Evolutionary conservation across 2,329 filamentous ascomycete genomes (phyloP).

Genomic region (Penicillium psychrosexuale): DNA sequence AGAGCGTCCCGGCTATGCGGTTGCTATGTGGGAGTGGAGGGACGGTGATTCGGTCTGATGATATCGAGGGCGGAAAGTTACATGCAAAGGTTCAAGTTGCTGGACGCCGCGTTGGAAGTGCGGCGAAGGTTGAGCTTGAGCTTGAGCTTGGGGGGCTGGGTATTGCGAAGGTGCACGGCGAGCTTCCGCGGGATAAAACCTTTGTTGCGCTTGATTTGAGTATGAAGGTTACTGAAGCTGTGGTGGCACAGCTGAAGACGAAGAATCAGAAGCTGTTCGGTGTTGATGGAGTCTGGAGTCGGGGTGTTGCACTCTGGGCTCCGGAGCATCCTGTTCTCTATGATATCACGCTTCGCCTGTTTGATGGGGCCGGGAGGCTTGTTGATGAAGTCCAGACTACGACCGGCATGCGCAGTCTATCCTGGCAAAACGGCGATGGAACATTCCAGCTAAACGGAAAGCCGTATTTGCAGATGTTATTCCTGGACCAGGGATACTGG

Average conservation of each 20-base stretch:
- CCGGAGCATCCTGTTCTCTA: conserved; percentile 63
- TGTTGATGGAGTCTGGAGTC: conserved; percentile 52
- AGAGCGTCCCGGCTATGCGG: conserved; percentile 51
- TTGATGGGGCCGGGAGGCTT: conserved; percentile 29
- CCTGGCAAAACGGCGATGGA: conserved; percentile 58
- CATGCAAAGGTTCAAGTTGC: conserved; percentile 51
- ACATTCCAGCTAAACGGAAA: conserved; percentile 64
- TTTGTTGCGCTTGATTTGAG: conserved; percentile 48
- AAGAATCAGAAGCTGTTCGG: conserved; percentile 29
- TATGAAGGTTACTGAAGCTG: conserved; percentile 48
- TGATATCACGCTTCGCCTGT: conserved; percentile 56
- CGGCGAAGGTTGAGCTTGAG: conserved; percentile 51
- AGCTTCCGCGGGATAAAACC: conserved; percentile 51
- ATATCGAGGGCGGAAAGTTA: conserved; percentile 52
- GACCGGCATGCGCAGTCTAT: conserved; percentile 59
- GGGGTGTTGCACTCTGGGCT: conserved; percentile 65
- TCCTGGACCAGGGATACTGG: conserved; percentile 70
- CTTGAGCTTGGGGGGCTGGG: conserved; percentile 50
- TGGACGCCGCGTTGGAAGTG: conserved; percentile 38
- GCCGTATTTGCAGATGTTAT: conserved; percentile 65
- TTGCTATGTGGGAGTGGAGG: conserved; percentile 59
- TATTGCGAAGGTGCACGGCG: conserved; percentile 47
- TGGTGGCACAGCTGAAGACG: not conserved
- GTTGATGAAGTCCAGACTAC: conserved; percentile 58
- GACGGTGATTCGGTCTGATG: conserved; percentile 58